These are phyloP conservation scores for Rubia yunnanensis DNA, from an alignment of 257 asterid species.

Conservation along the genomic window DNA sequence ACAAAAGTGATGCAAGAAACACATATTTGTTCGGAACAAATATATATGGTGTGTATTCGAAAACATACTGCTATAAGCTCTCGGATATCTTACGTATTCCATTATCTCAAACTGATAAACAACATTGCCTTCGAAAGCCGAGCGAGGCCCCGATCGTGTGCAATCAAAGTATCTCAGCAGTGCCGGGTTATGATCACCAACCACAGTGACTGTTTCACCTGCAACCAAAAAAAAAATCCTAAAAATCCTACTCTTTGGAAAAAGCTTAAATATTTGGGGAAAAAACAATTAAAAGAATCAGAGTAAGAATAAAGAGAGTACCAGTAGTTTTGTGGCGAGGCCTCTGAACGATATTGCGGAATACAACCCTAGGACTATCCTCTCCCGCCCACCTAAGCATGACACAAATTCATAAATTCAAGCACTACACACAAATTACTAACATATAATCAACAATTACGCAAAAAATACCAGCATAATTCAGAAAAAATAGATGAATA, in stretches of 20 bases:
- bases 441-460: not conserved
- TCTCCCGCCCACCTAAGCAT: constrained; percentile 89
- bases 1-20: constrained; percentile 1
- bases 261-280: not conserved
- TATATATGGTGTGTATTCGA: not conserved
- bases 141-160: constrained; percentile 99
- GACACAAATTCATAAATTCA: not conserved
- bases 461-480: not conserved
- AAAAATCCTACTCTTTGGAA: constrained; percentile 7
- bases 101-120: constrained; percentile 94
- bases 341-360: constrained; percentile 92
- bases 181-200: constrained; percentile 89
- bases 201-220: constrained; percentile 96
- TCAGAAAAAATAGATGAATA: not conserved
- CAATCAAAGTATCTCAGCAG: constrained; percentile 80
- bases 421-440: not conserved
- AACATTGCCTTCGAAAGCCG: constrained; percentile 92
- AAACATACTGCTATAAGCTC: not conserved
- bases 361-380: constrained; percentile 82
- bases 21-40: not conserved
- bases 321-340: constrained; percentile 97
- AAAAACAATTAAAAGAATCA: not conserved
- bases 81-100: constrained; percentile 76
- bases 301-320: constrained; percentile 3
- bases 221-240: constrained; percentile 15